Evolutionary conservation across 345 rosid species (phyloP).

Genomic region (Ceriops tagal): DNA sequence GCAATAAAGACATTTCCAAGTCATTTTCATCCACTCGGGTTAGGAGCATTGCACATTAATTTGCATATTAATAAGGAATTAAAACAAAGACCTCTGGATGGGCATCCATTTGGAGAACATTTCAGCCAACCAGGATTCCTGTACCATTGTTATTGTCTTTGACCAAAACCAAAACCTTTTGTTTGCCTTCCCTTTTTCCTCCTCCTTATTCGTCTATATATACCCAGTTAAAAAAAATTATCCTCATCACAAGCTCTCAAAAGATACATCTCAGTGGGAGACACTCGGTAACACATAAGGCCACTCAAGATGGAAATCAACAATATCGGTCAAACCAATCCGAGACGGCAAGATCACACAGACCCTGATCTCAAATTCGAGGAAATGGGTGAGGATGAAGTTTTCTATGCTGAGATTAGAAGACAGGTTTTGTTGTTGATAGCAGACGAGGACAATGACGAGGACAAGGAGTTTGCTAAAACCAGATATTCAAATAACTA

Average conservation of each 20-base stretch:
- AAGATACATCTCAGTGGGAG: not conserved
- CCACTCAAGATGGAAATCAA: not conserved
- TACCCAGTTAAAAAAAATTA: too few species aligned
- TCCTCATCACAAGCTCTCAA: too few species aligned
- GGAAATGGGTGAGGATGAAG: conserved; percentile 16
- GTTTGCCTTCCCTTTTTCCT: not conserved
- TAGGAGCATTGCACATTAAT: too few species aligned
- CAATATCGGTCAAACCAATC: not conserved
- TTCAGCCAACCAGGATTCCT: not conserved
- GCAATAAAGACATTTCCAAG: too few species aligned
- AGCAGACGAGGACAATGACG: not conserved
- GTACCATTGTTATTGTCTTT: not conserved
- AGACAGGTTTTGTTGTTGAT: conserved; percentile 23
- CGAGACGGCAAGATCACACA: not conserved
- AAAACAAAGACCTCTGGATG: too few species aligned
- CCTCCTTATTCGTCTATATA: too few species aligned
- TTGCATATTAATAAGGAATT: too few species aligned
- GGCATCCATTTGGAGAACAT: not conserved
- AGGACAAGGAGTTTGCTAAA: too few species aligned
- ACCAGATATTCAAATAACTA: not conserved
- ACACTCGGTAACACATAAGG: not conserved
- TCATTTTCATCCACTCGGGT: too few species aligned
- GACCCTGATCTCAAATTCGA: not conserved
- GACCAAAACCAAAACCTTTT: not conserved
- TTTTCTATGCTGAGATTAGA: conserved; percentile 19